phyloP scores from a whole-genome alignment of 805 yeast genomes.

The Scheffersomyces coipomensis region DNA sequence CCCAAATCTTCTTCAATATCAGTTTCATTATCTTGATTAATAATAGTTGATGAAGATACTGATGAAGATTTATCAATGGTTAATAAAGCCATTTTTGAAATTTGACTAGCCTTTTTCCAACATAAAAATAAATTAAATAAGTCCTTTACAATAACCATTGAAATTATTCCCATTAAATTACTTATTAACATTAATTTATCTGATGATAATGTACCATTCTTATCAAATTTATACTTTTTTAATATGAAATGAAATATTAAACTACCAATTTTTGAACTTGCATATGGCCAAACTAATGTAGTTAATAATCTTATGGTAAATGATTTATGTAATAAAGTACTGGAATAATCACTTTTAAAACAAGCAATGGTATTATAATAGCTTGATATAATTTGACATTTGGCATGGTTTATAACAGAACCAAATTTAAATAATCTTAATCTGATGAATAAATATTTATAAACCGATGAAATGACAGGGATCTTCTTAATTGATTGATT shows the following conservation, averaged over 20 bases:
- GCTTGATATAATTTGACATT: constrained; percentile 12
- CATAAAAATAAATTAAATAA: constrained; percentile 26
- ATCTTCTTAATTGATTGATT: background rate
- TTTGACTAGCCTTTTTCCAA: constrained; percentile 26
- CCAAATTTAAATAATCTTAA: background rate
- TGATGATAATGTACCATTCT: constrained; percentile 4
- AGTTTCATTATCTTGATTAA: background rate
- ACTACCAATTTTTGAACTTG: constrained; percentile 31
- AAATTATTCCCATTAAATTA: constrained; percentile 30
- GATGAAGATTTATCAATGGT: constrained; percentile 3
- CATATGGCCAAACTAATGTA: constrained; percentile 40
- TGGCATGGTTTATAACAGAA: constrained; percentile 4
- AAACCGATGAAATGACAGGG: constrained; percentile 1
- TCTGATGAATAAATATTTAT: background rate
- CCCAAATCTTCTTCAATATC: background rate
- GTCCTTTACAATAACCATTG: constrained; percentile 36
- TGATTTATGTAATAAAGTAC: constrained; percentile 19
- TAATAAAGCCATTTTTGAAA: constrained; percentile 23
- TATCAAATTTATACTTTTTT: constrained; percentile 6
- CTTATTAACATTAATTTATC: constrained; percentile 23
- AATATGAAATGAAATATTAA: constrained; percentile 14
- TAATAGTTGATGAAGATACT: background rate
- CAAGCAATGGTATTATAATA: constrained; percentile 30
- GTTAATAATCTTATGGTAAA: constrained; percentile 25
- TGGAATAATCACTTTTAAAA: constrained; percentile 32